A percentile compares a stretch with the other conserved stretches of the same genome.
These are phyloP conservation scores for Pichia rugopelliculosa DNA, from an alignment of 805 yeast genomes.

Conservation along the genomic window DNA sequence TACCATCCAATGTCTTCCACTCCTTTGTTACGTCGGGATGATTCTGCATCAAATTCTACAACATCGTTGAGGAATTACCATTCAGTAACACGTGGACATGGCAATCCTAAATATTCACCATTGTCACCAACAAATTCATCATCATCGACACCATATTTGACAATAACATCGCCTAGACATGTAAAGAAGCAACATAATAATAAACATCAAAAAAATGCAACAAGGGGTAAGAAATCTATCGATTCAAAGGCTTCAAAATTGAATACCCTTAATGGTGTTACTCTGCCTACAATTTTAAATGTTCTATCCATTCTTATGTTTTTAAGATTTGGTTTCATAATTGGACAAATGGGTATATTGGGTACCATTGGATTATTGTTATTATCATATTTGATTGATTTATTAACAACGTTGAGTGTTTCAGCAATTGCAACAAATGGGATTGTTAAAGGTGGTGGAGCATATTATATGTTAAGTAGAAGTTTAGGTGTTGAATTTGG, in stretches of 20 bases:
- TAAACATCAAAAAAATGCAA: not conserved
- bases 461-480: slow-evolving; percentile 93
- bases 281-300: slow-evolving; percentile 87
- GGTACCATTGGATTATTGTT: slow-evolving; percentile 65
- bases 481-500: slow-evolving; percentile 98
- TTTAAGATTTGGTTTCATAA: slow-evolving; percentile 86
- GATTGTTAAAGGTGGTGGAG: slow-evolving; percentile 96
- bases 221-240: not conserved
- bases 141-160: not conserved
- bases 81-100: not conserved
- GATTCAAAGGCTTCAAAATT: slow-evolving; percentile 32
- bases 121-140: not conserved
- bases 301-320: slow-evolving; percentile 93
- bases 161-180: not conserved
- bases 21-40: not conserved
- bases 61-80: slow-evolving; percentile 1
- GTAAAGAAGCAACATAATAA: not conserved
- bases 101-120: not conserved
- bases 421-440: slow-evolving; percentile 98
- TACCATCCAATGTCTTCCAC: slow-evolving; percentile 5
- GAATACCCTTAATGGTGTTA: slow-evolving; percentile 83
- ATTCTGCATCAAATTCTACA: not conserved
- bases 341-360: slow-evolving; percentile 88
- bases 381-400: slow-evolving; percentile 71
- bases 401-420: slow-evolving; percentile 80